Base-by-base conservation (phyloP, 108 stramenopile genomes). In the Mayamaea pseudoterrestris region DNA sequence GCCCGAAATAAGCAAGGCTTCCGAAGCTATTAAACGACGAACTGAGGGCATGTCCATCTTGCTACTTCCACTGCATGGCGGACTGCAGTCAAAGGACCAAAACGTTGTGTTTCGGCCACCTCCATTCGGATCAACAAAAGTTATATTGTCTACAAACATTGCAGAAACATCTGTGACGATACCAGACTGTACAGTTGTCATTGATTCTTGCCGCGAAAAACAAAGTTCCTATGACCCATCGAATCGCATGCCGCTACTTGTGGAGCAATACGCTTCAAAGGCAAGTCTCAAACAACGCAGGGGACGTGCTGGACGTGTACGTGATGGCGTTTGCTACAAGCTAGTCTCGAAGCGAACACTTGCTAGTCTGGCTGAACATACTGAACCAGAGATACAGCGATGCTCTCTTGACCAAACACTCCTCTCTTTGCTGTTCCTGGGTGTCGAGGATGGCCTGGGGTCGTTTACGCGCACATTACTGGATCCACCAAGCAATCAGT, bases 131-230 rank as follows among this genome's bases (percentile, higher is more conserved):
- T 41, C 30, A 9, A 80, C 86, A 0, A 99, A 97, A 61, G 73
- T 97, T 5, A 93, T 99, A 41, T 48, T 96, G 23, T 68, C 85
- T 20, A 97, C 96, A 5, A 99, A 97, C 69, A 88, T 94, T 37
- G 91, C 94, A 12, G 93, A 96, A 55, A 93, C 93, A 26, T 83
- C 82, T 11, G 90, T 96, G 46, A 97, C 95, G 3, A 93, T 97
- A 39, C 88, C 92, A 2, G 95, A 97, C 48, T 91, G 89, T 30
- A 94, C 93, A 2, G 54, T 88, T 23, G 95, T 96, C 0, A 74
- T 93, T 45, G 95, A 97, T 47, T 61, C 75, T 16, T 77, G 76
- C 40, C 65, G 77, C 31, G 88, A 90, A 51, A 92, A 86, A 42
- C 84, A 83, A 51, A 74, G 72, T 22, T 80, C 83, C 2, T 90